Percentiles rank a stretch among this genome's conserved stretches.
Conservation (phyloP, 2,329 filamentous ascomycete genomes). For the Exophiala sp. region DNA sequence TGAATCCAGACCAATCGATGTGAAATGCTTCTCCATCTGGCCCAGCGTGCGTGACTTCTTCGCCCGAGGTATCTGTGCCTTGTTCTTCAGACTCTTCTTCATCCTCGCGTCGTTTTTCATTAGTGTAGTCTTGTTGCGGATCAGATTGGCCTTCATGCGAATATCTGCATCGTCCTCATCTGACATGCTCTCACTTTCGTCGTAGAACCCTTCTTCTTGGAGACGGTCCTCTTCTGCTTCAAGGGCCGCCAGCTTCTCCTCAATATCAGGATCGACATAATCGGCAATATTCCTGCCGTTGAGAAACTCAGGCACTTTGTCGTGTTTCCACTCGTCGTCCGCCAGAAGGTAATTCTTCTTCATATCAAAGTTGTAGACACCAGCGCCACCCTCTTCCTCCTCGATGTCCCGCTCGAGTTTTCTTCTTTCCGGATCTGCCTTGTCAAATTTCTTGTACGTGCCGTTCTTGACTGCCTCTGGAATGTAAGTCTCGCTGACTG, state of each 20-base stretch:
- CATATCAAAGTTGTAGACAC: slow-evolving; percentile 93
- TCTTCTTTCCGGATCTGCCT: slow-evolving; percentile 76
- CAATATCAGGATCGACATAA: slow-evolving; percentile 95
- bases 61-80: slow-evolving; percentile 84
- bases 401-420: slow-evolving; percentile 82
- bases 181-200: slow-evolving; percentile 76
- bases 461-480: slow-evolving; percentile 73
- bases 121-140: slow-evolving; percentile 87
- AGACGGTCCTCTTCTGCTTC: slow-evolving; percentile 95
- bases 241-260: slow-evolving; percentile 81
- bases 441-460: slow-evolving; percentile 78
- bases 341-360: slow-evolving; percentile 84
- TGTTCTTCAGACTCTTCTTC: slow-evolving; percentile 96
- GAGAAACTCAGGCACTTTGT: slow-evolving; percentile 89
- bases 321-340: slow-evolving; percentile 90
- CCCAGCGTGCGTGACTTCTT: slow-evolving; percentile 76
- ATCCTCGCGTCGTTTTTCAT: slow-evolving; percentile 93
- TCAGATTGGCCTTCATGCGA: slow-evolving; percentile 86
- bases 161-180: slow-evolving; percentile 86
- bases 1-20: slow-evolving; percentile 81
- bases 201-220: slow-evolving; percentile 89
- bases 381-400: slow-evolving; percentile 86
- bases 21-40: slow-evolving; percentile 81
- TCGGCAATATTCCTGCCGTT: slow-evolving; percentile 98
- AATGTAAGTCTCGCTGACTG: slow-evolving; percentile 76